These are phyloP conservation scores for Casuarina equisetifolia DNA, from an alignment of 306 rosid species.

Conservation along the genomic window DNA sequence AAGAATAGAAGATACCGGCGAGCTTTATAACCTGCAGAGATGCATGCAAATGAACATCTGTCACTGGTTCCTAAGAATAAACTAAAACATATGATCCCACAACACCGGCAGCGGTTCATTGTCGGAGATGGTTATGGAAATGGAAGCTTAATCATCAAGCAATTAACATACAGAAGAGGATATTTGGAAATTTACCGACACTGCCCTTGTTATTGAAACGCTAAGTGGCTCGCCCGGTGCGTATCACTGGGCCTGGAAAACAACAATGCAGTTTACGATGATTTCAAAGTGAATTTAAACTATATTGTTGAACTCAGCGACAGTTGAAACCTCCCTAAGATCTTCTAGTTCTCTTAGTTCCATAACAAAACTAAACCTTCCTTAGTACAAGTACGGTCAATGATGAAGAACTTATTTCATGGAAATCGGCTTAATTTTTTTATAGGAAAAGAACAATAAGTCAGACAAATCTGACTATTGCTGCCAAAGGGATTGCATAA, in stretches of 20 bases:
- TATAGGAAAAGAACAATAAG: neutral
- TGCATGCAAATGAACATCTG: neutral
- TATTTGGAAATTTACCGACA: too few species aligned
- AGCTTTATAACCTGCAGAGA: constrained; percentile 28
- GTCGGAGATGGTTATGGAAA: neutral
- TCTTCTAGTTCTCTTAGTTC: neutral
- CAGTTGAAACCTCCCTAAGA: constrained; percentile 28
- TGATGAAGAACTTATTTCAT: neutral
- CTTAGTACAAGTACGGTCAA: constrained; percentile 23
- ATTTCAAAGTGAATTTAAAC: neutral
- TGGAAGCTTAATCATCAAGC: neutral
- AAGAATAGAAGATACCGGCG: constrained; percentile 7
- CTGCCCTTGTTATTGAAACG: neutral
- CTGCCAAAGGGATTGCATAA: neutral
- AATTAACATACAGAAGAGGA: too few species aligned
- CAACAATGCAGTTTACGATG: neutral
- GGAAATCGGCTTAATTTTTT: neutral
- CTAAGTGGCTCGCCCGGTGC: neutral
- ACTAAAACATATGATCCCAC: neutral
- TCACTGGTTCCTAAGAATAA: neutral
- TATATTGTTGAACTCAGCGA: neutral
- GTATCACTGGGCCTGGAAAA: neutral
- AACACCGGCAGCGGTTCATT: neutral
- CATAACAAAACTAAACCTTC: constrained; percentile 19
- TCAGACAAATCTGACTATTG: neutral